phyloP scores from a whole-genome alignment of 345 rosid genomes.

The Populus euphratica region DNA sequence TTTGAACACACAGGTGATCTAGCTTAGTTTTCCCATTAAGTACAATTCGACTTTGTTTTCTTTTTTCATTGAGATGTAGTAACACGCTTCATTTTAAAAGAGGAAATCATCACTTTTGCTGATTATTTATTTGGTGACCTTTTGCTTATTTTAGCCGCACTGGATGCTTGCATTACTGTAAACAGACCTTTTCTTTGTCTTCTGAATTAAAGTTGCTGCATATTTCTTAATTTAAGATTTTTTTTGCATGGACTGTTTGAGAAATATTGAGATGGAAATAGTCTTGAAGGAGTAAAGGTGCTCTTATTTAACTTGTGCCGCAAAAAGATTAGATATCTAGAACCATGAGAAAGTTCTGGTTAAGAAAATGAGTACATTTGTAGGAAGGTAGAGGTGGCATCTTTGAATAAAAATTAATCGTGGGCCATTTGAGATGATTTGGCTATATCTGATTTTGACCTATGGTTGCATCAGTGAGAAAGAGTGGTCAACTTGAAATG shows the following conservation, averaged over 20 bases:
- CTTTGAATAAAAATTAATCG: no score
- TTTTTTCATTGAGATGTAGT: background rate
- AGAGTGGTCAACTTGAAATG: no score
- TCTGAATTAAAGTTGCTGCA: background rate
- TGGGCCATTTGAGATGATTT: no score
- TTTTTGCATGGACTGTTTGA: background rate
- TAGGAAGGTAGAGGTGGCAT: no score
- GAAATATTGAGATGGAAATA: no score
- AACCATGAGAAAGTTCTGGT: no score
- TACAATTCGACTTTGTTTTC: background rate
- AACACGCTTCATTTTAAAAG: background rate
- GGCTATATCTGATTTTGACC: no score
- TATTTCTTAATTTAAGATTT: background rate
- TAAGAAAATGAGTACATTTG: no score
- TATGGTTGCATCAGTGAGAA: no score
- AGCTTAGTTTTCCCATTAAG: background rate
- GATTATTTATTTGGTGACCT: background rate
- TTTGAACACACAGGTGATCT: slow-evolving; percentile 64
- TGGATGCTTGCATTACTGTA: background rate
- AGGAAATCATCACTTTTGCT: background rate
- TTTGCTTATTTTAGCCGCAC: background rate
- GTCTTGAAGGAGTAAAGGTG: background rate
- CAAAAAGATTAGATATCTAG: background rate
- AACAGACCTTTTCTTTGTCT: background rate
- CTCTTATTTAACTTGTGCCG: background rate